Base-by-base conservation (phyloP, 2,329 filamentous ascomycete species). In the Coniosporium tulheliwenetii region DNA sequence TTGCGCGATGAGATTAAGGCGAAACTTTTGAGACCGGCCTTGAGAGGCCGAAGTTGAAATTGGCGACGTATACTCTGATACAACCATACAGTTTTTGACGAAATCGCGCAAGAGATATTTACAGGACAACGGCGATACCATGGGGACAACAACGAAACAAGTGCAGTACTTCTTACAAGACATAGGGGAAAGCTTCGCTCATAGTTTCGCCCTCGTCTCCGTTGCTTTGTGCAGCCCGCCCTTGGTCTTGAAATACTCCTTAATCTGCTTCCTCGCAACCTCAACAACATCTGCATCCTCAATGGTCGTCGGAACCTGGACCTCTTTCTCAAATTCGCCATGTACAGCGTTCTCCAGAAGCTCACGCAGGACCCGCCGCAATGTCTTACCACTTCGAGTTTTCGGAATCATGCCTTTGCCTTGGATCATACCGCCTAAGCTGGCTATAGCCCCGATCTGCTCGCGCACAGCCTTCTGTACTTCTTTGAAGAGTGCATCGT, bases 321-420 rank as follows among this genome's bases (percentile, higher is more conserved):
- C 80, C 38, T 73, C 66, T 56, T 76, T 81, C 12, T 80, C 78
- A 50, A 81, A 81, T 19, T 87, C 75, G 1, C 75, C 83, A 44
- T 79, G 71, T 5, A 79, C 76, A 0, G 76, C 85, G 54, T 93
- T 85, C 64, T 95, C 87, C 12, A 93, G 63, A 48, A 95, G 63
- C 62, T 93, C 84, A 30, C 84, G 70, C 56, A 95, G 62, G 30
- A 93, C 85, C 16, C 87, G 69, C 3, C 87, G 70, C 44, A 95
- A 60, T 4, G 85, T 94, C 71, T 95, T 96, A 26, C 89, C 89
- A n/a, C 80, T 85, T 26, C 87, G 65, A 12, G 89, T 95, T 66
- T 87, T 87, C 5, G 89, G 87, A 40, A 95, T 94, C 71, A 93
- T 87, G 12, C 79, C 79, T 48, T 77, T 77, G 33, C 84, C 84